A percentile compares a stretch with the other conserved stretches of the same genome.
Conservation (phyloP, 148 eudicot genomes). For the Fagopyrum esculentum region DNA sequence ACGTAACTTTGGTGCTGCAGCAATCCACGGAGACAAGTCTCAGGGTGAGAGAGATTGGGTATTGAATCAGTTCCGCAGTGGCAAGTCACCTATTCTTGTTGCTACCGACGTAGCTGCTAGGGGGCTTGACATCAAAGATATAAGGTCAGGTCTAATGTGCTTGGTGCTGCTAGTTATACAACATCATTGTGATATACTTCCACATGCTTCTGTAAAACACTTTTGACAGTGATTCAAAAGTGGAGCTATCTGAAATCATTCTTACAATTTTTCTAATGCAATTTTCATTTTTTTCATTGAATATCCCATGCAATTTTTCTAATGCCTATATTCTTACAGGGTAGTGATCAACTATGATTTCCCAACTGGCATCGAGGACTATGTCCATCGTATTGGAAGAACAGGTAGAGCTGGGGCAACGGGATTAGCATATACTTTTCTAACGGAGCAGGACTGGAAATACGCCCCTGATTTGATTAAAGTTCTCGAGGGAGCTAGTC, state of each 20-base stretch:
- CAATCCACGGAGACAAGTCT: conserved; percentile 94
- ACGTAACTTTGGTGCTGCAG: conserved; percentile 86
- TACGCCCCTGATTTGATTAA: conserved; percentile 72
- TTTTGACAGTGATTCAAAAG: neutral
- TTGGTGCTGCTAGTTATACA: neutral
- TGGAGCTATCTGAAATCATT: neutral
- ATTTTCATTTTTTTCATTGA: neutral
- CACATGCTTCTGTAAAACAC: neutral
- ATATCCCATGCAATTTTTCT: neutral
- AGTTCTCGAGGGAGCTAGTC: conserved; percentile 90
- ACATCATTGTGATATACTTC: neutral
- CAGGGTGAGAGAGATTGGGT: conserved; percentile 92
- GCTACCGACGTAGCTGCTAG: conserved; percentile 99
- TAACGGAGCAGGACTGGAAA: conserved; percentile 98
- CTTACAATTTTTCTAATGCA: neutral
- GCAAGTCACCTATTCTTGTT: conserved; percentile 73
- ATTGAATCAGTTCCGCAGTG: conserved; percentile 77
- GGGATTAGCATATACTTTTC: conserved; percentile 80
- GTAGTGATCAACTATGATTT: conserved; percentile 94
- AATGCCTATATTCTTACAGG: conserved; percentile 29
- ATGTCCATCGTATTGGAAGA: conserved; percentile 96
- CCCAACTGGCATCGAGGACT: conserved; percentile 94
- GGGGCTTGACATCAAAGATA: conserved; percentile 92
- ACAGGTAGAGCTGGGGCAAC: conserved; percentile 99
- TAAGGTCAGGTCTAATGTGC: conserved; percentile 38